These are phyloP conservation scores for Sparassis latifolia DNA, from an alignment of 1,284 basidiomycete genomes.

Conservation along the genomic window DNA sequence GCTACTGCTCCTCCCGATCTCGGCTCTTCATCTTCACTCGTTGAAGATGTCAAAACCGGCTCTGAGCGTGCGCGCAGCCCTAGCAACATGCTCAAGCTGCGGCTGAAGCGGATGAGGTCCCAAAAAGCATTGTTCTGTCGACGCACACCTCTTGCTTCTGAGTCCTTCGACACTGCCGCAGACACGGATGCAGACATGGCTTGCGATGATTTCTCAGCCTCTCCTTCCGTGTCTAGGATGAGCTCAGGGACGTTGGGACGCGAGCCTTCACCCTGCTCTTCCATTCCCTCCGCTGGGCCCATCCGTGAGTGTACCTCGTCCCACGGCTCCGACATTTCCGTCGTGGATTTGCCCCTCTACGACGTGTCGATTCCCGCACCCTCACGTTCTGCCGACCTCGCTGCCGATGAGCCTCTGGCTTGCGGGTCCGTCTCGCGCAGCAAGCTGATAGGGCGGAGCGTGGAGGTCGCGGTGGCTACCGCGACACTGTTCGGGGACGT, in stretches of 20 bases:
- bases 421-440: neutral
- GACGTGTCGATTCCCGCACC: too few species aligned
- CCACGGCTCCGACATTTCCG: too few species aligned
- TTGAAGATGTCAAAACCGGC: too few species aligned
- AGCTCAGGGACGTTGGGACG: neutral
- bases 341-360: too few species aligned
- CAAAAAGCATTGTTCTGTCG: conserved; percentile 13
- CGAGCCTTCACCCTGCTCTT: neutral
- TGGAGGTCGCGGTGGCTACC: conserved; percentile 16
- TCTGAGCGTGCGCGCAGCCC: too few species aligned
- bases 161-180: neutral
- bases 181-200: neutral
- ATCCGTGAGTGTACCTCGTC: neutral
- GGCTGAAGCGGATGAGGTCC: conserved; percentile 11
- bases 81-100: conserved; percentile 1
- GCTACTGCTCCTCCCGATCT: neutral
- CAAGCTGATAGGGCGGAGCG: neutral
- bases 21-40: neutral
- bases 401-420: too few species aligned
- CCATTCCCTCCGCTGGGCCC: neutral
- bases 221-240: neutral
- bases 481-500: conserved; percentile 15
- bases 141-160: conserved; percentile 7
- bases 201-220: neutral
- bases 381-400: too few species aligned